Percentiles rank a stretch among this genome's conserved stretches.
phyloP scores from a whole-genome alignment of 2,329 filamentous ascomycete genomes.

The Calonectria pauciramosa region DNA sequence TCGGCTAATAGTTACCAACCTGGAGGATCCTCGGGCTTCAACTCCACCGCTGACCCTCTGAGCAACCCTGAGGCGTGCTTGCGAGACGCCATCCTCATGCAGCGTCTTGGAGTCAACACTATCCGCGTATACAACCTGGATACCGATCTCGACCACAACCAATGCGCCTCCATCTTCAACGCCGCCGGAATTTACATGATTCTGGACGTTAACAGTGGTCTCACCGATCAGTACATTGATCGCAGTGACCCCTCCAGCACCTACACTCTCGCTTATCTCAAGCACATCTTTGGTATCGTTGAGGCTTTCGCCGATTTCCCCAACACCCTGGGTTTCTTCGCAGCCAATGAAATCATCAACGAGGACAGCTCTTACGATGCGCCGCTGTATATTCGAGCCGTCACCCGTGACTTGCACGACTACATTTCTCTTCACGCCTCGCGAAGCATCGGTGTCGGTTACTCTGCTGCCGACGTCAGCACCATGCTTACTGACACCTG shows the following conservation, averaged over 20 bases:
- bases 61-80: not conserved
- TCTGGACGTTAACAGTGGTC: slow-evolving; percentile 7
- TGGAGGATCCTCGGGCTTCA: not conserved
- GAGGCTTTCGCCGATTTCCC: not conserved
- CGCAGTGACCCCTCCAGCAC: not conserved
- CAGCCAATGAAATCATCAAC: slow-evolving; percentile 7
- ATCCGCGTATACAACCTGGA: slow-evolving; percentile 7
- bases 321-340: slow-evolving; percentile 4
- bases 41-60: not conserved
- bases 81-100: slow-evolving; percentile 9
- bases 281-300: slow-evolving; percentile 5
- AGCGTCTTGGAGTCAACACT: not conserved
- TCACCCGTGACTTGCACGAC: slow-evolving; percentile 1
- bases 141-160: not conserved
- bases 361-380: slow-evolving; percentile 3
- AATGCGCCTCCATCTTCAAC: slow-evolving; percentile 4
- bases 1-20: not conserved
- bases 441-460: not conserved
- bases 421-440: not conserved
- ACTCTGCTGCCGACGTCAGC: not conserved
- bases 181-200: slow-evolving; percentile 14
- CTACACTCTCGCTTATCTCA: slow-evolving; percentile 1
- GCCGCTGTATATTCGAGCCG: not conserved
- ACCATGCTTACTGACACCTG: not conserved
- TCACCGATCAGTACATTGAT: slow-evolving; percentile 1